Evolutionary conservation across 1,284 basidiomycete genomes (phyloP).

Genomic region (Microbotryum saponariae): DNA sequence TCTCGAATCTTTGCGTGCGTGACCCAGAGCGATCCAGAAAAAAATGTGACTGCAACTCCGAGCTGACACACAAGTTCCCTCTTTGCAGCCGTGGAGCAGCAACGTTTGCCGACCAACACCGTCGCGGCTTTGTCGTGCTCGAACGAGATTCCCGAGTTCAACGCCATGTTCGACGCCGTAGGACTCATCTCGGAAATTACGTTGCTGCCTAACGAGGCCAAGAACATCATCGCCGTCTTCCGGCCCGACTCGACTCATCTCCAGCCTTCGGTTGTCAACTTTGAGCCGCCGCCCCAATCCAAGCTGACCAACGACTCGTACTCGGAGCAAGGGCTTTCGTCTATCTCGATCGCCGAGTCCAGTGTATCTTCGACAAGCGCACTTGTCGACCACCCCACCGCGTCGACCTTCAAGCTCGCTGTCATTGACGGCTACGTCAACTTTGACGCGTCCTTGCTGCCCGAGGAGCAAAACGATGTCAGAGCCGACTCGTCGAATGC

Average conservation of each 20-base stretch:
- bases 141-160: constrained; percentile 2
- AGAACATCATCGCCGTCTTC: constrained; percentile 7
- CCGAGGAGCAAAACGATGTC: neutral
- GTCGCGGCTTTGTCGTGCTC: neutral
- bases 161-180: constrained; percentile 12
- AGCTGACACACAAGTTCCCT: neutral
- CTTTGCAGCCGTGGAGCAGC: constrained; percentile 3
- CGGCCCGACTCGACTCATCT: constrained; percentile 8
- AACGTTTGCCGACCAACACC: constrained; percentile 12
- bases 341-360: constrained; percentile 10
- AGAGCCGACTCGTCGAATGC: neutral
- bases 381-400: neutral
- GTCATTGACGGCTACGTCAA: constrained; percentile 14
- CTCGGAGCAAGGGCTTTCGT: constrained; percentile 12
- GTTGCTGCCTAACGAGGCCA: neutral
- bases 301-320: neutral
- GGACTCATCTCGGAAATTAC: constrained; percentile 11
- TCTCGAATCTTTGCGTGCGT: neutral
- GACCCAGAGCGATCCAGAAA: neutral
- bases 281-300: neutral
- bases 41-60: neutral
- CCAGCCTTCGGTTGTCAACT: neutral
- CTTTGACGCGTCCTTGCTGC: constrained; percentile 7
- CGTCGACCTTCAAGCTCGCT: neutral
- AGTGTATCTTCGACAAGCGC: constrained; percentile 2